A percentile compares a stretch with the other conserved stretches of the same genome.
Conservation (phyloP, 1,139 yeast species). For the Scheffersomyces stambukii region DNA sequence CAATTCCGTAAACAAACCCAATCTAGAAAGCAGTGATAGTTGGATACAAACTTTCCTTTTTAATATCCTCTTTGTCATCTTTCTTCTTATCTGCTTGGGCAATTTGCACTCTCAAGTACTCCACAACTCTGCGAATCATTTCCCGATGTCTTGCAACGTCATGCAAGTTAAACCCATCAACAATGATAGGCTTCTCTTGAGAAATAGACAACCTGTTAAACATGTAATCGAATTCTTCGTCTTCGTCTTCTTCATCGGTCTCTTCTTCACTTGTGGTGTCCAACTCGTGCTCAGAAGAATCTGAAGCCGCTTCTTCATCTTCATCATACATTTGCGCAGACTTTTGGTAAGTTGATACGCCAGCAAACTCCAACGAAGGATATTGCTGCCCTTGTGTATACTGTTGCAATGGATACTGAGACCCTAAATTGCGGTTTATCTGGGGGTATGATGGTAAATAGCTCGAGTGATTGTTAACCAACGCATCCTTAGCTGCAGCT, state of each 20-base stretch:
- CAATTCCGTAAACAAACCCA: too few species aligned
- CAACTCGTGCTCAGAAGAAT: conserved; percentile 7
- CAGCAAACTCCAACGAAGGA: conserved; percentile 36
- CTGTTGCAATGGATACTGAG: conserved; percentile 11
- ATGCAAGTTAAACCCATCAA: conserved; percentile 18
- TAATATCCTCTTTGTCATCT: conserved; percentile 2
- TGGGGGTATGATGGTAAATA: conserved; percentile 29
- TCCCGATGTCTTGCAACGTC: conserved; percentile 36
- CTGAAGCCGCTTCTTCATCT: conserved; percentile 6
- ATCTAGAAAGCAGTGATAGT: conserved; percentile 40
- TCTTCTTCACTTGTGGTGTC: conserved; percentile 6
- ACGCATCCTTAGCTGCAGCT: conserved; percentile 8
- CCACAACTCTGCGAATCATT: conserved; percentile 30
- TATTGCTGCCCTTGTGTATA: conserved; percentile 12
- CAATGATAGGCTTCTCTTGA: conserved; percentile 7
- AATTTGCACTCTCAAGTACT: conserved; percentile 19
- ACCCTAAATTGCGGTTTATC: conserved; percentile 21
- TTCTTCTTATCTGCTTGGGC: conserved; percentile 11
- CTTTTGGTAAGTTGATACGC: conserved; percentile 37
- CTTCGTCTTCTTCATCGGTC: conserved; percentile 14
- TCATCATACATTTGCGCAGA: conserved; percentile 22
- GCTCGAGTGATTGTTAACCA: conserved; percentile 19
- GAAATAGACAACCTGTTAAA: conserved; percentile 9
- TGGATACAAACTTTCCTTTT: conserved; percentile 31
- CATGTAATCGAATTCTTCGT: conserved; percentile 16